Percentiles rank a stretch among this genome's conserved stretches.
Evolutionary conservation across 768 basidiomycete species (phyloP).

Genomic region (Podaxis sp.): DNA sequence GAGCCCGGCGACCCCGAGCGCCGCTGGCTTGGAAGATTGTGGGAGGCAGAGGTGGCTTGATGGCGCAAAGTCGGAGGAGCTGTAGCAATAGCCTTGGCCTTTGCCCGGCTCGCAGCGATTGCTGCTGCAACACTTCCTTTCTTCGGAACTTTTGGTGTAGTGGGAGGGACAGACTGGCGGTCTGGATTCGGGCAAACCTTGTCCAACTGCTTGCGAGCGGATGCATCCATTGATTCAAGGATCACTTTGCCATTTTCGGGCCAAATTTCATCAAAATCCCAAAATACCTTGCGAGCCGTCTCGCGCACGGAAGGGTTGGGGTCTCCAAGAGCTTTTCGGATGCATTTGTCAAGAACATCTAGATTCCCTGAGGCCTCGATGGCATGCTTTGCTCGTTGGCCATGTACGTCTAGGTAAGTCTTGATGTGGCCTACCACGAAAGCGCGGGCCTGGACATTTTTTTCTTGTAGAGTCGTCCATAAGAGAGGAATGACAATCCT

Average conservation of each 20-base stretch:
- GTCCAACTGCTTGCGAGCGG: slow-evolving; percentile 79
- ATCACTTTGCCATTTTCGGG: slow-evolving; percentile 62
- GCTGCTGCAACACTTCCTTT: slow-evolving; percentile 84
- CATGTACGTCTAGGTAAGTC: slow-evolving; percentile 73
- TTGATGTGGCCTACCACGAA: slow-evolving; percentile 71
- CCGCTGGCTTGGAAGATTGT: slow-evolving; percentile 44
- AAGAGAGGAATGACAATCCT: slow-evolving; percentile 68
- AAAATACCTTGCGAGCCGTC: slow-evolving; percentile 68
- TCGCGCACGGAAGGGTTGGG: slow-evolving; percentile 80
- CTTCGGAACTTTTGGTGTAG: slow-evolving; percentile 59
- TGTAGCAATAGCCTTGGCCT: slow-evolving; percentile 79
- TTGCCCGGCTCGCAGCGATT: slow-evolving; percentile 87
- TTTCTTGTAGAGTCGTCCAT: slow-evolving; percentile 71
- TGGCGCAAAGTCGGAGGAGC: slow-evolving; percentile 80
- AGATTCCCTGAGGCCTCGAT: slow-evolving; percentile 71
- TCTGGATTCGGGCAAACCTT: slow-evolving; percentile 73
- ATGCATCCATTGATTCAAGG: slow-evolving; percentile 63
- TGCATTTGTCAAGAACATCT: slow-evolving; percentile 68
- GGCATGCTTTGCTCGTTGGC: slow-evolving; percentile 51
- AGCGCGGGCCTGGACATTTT: slow-evolving; percentile 71
- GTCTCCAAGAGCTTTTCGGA: slow-evolving; percentile 76
- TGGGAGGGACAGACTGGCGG: slow-evolving; percentile 37
- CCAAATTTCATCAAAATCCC: slow-evolving; percentile 81
- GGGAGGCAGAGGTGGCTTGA: slow-evolving; percentile 75
- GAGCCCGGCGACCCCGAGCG: slow-evolving; percentile 46